Percentiles rank a stretch among this genome's conserved stretches.
Evolutionary conservation across 176 grass and related monocot genomes (phyloP).

Genomic region (Thalia dealbata): DNA sequence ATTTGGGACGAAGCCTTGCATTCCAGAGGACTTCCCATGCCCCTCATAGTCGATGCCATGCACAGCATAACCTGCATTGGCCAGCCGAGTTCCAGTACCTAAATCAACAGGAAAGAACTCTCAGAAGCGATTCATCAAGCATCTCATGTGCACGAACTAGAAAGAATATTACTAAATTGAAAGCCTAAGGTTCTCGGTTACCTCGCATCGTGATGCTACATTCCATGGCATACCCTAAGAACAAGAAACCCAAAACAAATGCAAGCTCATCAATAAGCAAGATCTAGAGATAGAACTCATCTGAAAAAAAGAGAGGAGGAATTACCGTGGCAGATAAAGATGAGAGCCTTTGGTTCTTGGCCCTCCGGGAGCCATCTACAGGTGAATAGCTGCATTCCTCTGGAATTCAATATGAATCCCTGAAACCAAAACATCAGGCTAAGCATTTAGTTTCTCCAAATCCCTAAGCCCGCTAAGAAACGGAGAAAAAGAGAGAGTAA

Average conservation of each 20-base stretch:
- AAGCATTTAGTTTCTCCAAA: background rate
- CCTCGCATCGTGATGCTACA: constrained; percentile 86
- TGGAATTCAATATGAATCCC: constrained; percentile 47
- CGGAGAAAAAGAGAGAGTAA: background rate
- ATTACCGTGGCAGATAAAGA: constrained; percentile 69
- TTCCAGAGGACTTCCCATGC: constrained; percentile 56
- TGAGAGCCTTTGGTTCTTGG: constrained; percentile 43
- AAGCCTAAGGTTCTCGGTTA: constrained; percentile 11
- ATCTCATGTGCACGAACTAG: background rate
- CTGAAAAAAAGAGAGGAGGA: background rate
- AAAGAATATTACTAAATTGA: background rate
- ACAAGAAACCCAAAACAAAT: constrained; percentile 3
- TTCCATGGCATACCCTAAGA: constrained; percentile 63
- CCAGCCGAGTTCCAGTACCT: constrained; percentile 50
- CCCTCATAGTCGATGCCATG: constrained; percentile 72
- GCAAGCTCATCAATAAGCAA: background rate
- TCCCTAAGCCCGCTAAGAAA: background rate
- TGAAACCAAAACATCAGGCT: constrained; percentile 5
- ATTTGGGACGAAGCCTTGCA: constrained; percentile 54
- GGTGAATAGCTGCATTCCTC: constrained; percentile 42
- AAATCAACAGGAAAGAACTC: constrained; percentile 5
- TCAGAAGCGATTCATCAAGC: background rate
- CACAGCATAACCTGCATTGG: constrained; percentile 45
- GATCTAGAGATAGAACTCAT: background rate
- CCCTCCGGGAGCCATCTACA: constrained; percentile 49